phyloP scores from a whole-genome alignment of 495 filamentous ascomycete species.

The Daldinia vernicosa region DNA sequence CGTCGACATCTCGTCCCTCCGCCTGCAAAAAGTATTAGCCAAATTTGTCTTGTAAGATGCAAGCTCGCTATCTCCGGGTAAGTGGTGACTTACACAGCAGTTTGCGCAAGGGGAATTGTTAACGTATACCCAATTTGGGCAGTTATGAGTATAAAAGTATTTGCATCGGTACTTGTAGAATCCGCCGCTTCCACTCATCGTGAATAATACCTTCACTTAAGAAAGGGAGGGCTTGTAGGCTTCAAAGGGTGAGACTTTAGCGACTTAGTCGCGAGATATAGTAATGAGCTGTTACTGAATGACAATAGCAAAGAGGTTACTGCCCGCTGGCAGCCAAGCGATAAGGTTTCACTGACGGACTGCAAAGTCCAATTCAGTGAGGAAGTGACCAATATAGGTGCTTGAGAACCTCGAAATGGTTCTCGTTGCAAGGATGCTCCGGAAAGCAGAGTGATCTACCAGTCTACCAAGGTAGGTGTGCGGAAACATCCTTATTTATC shows the following conservation, averaged over 20 bases:
- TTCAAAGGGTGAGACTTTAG: conserved; percentile 7
- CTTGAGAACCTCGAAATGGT: conserved; percentile 18
- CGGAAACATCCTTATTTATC: conserved; percentile 39
- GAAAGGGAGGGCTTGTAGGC: conserved; percentile 9
- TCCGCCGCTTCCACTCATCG: conserved; percentile 65
- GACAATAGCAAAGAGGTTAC: conserved; percentile 6
- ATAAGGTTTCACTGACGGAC: conserved; percentile 33
- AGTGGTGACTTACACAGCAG: conserved; percentile 60
- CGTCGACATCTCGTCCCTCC: conserved; percentile 58
- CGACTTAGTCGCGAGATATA: conserved; percentile 9
- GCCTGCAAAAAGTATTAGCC: conserved; percentile 45
- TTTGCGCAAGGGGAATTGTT: conserved; percentile 65
- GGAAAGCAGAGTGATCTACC: conserved; percentile 28
- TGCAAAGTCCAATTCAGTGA: conserved; percentile 28
- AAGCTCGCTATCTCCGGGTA: background rate
- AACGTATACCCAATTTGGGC: conserved; percentile 68
- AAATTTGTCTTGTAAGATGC: background rate
- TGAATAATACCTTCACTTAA: conserved; percentile 28
- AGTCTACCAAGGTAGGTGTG: conserved; percentile 32
- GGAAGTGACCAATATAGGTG: conserved; percentile 8
- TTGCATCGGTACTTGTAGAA: conserved; percentile 71
- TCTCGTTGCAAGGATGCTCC: conserved; percentile 32
- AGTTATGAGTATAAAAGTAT: conserved; percentile 66
- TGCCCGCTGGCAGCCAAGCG: conserved; percentile 42
- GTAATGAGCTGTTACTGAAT: background rate